phyloP scores from a whole-genome alignment of 352 stramenopile genomes.

The Globisporangium perplexum region DNA sequence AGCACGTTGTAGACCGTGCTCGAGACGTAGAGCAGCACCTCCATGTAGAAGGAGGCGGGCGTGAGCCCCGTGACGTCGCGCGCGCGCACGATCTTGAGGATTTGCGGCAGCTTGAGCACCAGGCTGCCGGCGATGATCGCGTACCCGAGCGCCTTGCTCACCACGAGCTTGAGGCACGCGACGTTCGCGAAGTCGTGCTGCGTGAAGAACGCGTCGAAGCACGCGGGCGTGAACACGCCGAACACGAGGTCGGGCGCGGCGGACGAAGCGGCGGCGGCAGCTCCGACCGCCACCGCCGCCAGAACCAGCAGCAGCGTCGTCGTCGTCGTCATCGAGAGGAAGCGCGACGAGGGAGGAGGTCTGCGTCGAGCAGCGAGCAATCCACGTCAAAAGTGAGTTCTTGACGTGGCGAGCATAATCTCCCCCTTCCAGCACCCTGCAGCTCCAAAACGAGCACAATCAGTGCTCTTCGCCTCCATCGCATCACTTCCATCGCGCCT shows the following conservation, averaged over 20 bases:
- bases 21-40: slow-evolving; percentile 79
- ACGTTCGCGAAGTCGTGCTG: slow-evolving; percentile 82
- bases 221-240: slow-evolving; percentile 66
- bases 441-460: no score
- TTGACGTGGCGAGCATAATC: no score
- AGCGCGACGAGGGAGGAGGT: no score
- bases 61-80: slow-evolving; percentile 83
- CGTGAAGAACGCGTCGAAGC: slow-evolving; percentile 76
- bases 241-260: slow-evolving; percentile 71
- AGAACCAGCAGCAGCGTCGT: not conserved
- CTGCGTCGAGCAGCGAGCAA: no score
- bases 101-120: slow-evolving; percentile 87
- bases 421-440: no score
- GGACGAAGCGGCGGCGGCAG: slow-evolving; percentile 8
- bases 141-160: slow-evolving; percentile 84
- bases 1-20: slow-evolving; percentile 83
- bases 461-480: no score
- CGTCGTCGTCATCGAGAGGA: not conserved
- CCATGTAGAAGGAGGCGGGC: slow-evolving; percentile 86
- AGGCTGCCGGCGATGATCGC: slow-evolving; percentile 82
- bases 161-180: slow-evolving; percentile 73
- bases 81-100: slow-evolving; percentile 82
- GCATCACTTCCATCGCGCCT: no score
- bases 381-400: no score
- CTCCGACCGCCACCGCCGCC: slow-evolving; percentile 4